Base-by-base conservation (phyloP, 2,329 filamentous ascomycete species). In the Aspergillus nomiae region DNA sequence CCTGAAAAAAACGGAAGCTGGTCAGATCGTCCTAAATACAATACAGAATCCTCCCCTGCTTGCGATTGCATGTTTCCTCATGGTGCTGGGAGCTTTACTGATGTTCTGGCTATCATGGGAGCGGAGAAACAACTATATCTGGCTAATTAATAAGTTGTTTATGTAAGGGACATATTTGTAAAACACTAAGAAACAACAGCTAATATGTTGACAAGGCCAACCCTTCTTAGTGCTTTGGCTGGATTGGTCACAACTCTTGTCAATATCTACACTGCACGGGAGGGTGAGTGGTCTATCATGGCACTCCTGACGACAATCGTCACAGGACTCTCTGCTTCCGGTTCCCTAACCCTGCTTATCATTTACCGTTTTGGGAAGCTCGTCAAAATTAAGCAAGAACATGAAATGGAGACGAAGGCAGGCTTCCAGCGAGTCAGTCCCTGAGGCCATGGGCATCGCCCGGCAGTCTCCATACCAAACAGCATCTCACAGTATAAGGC, bases 71-170 rank as follows among this genome's bases (percentile, higher is more conserved):
- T 80, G 78, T 16, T 72, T 79, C 10, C 79, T 80, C 32, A 82
- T 83, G 60, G 74, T 74, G 7, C 60, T 81, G 7, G 82, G 82
- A 3, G 67, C 71, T 1, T 46, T 76, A 1, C 80, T 83, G 3
- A 81, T 83, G 69, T 58, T 77, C 3, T 77, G 75, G 69, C 72
- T 86, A 16, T 83, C 77, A 63, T 73, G 77, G 58, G 73, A 75
- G 34, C 82, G 82, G 73, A 72, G 79, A 45, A 69, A 71, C 19
- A 86, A 86, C 65, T 85, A 86, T 62, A 78, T 86, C 21, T 87
- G 84, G 84, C 74, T 86, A 24, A 76, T 85, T 8, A 84, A 85
- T 69, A 76, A 79, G 61, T 74, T 86, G 11, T 84, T 86, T 65
- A 62, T 85, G 63, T 80, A 70, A 45, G 72, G 70, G n/a, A 45